These are phyloP conservation scores for Nephelium lappaceum DNA, from an alignment of 345 rosid genomes.

Conservation along the genomic window DNA sequence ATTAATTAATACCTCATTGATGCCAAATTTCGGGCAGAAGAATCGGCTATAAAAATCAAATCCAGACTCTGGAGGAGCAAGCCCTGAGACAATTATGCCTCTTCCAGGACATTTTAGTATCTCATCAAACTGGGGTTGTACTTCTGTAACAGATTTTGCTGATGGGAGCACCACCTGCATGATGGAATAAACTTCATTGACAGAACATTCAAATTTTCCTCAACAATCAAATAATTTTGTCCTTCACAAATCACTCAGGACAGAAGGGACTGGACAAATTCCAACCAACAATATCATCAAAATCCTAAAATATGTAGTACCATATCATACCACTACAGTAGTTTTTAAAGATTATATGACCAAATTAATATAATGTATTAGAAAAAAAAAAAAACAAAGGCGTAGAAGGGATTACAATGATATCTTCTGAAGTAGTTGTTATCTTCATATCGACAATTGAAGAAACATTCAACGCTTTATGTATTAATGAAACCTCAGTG, in stretches of 20 bases:
- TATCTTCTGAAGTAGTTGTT: conserved; percentile 34
- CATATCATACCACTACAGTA: too few species aligned
- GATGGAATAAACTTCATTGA: too few species aligned
- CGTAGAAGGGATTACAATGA: conserved; percentile 46
- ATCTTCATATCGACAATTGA: conserved; percentile 52
- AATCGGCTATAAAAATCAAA: conserved; percentile 70
- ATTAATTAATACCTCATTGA: conserved; percentile 55
- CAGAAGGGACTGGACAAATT: too few species aligned
- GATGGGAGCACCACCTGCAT: conserved; percentile 69
- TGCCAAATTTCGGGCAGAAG: conserved; percentile 65
- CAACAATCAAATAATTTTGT: too few species aligned
- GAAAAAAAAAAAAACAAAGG: too few species aligned
- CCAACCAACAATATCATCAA: background rate
- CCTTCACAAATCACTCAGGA: too few species aligned
- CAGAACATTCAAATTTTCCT: too few species aligned
- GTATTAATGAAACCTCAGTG: conserved; percentile 31
- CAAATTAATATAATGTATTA: too few species aligned
- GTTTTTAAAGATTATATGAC: too few species aligned
- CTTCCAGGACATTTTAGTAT: conserved; percentile 52
- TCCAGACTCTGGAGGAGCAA: conserved; percentile 53
- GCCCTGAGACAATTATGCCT: conserved; percentile 64
- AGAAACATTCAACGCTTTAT: conserved; percentile 54
- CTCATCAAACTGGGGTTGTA: conserved; percentile 55
- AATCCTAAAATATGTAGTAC: background rate
- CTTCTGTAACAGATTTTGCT: conserved; percentile 50